These are phyloP conservation scores for Emericellopsis terricola DNA, from an alignment of 495 filamentous ascomycete genomes.

Conservation along the genomic window DNA sequence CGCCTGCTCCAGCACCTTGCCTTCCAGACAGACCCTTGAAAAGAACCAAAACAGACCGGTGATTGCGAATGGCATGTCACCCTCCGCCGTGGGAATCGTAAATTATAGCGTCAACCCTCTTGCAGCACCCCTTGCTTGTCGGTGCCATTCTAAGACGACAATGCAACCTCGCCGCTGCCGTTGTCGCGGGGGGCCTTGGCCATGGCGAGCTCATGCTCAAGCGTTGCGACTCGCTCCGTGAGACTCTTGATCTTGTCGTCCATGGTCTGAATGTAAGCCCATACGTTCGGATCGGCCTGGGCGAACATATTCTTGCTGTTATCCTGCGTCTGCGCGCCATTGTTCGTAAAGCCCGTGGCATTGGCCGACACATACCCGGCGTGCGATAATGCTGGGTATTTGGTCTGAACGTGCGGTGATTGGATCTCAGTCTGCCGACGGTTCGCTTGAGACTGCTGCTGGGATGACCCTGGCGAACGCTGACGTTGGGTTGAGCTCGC, in stretches of 20 bases:
- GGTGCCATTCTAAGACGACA: too few relatives aligned
- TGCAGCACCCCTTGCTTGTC: too few relatives aligned
- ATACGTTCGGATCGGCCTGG: conserved; percentile 23
- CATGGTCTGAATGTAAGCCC: conserved; percentile 30
- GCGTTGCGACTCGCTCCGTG: conserved; percentile 13
- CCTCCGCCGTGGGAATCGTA: too few relatives aligned
- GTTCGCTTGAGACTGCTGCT: too few relatives aligned
- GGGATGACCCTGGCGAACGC: conserved; percentile 51
- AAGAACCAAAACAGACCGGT: too few relatives aligned
- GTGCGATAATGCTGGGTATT: conserved; percentile 14
- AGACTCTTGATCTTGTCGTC: conserved; percentile 26
- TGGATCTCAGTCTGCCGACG: conserved; percentile 29
- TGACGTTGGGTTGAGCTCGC: conserved; percentile 33
- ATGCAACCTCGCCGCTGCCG: too few relatives aligned
- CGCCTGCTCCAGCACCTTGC: too few relatives aligned
- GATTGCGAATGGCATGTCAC: too few relatives aligned
- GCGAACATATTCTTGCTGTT: conserved; percentile 26
- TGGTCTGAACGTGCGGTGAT: conserved; percentile 14
- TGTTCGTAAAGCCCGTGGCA: conserved; percentile 10
- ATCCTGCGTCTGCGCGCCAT: conserved; percentile 10
- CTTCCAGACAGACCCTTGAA: too few relatives aligned
- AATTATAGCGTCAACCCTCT: too few relatives aligned
- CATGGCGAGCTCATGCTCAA: conserved; percentile 23
- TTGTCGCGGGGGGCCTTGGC: conserved; percentile 14
- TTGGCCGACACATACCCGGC: conserved; percentile 7